Conservation (phyloP, 2,329 filamentous ascomycete genomes). For the Calonectria montana region DNA sequence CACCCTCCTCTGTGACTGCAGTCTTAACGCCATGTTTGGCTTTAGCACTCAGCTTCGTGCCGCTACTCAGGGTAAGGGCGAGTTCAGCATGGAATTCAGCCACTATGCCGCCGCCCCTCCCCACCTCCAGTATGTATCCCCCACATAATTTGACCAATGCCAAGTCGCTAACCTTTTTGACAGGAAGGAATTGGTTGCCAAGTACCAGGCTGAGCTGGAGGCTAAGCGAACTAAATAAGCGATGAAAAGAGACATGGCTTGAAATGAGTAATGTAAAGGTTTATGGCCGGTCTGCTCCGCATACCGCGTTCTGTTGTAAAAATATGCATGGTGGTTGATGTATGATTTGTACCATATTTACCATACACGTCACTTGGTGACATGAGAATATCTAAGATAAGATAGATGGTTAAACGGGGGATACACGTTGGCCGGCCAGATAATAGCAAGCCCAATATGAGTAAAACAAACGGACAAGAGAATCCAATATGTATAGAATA, state of each 20-base stretch:
- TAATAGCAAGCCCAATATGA: not conserved
- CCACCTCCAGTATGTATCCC: constrained; percentile 82
- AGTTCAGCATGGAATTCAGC: constrained; percentile 99
- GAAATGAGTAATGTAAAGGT: constrained; percentile 16
- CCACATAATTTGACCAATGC: not conserved
- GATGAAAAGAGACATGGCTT: constrained; percentile 3
- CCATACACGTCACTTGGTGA: constrained; percentile 25
- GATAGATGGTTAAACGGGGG: constrained; percentile 13
- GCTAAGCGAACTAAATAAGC: constrained; percentile 65
- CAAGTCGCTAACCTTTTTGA: constrained; percentile 24
- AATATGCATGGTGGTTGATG: constrained; percentile 32
- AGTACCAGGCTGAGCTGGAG: constrained; percentile 69
- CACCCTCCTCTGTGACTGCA: constrained; percentile 90
- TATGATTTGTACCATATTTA: constrained; percentile 44
- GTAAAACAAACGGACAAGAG: constrained; percentile 22
- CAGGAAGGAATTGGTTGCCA: constrained; percentile 69
- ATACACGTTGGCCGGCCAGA: not conserved
- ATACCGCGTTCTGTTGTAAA: constrained; percentile 33
- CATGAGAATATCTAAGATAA: constrained; percentile 32
- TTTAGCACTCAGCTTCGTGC: constrained; percentile 93
- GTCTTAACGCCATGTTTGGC: constrained; percentile 96
- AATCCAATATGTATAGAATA: constrained; percentile 34
- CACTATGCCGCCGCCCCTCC: constrained; percentile 90
- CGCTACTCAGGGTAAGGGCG: constrained; percentile 96
- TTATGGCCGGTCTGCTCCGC: constrained; percentile 13